Conservation (phyloP, 129 eudicot genomes). For the Centrapalus pauciflorus region DNA sequence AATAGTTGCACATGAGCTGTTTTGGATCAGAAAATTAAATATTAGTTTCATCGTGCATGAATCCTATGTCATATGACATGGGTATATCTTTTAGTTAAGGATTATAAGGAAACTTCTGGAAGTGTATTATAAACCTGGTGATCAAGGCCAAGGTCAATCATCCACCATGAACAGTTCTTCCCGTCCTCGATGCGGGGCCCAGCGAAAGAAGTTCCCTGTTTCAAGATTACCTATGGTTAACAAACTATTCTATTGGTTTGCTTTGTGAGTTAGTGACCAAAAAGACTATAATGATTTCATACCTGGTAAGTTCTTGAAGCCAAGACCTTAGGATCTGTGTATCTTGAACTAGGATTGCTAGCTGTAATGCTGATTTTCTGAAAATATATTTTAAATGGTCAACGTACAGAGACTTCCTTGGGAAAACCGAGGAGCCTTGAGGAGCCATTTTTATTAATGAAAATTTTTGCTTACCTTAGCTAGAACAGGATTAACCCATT, state of each 20-base stretch:
- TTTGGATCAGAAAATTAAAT: constrained; percentile 12
- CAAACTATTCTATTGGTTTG: neutral
- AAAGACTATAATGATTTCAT: neutral
- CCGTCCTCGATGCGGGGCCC: constrained; percentile 90
- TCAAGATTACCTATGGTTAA: constrained; percentile 9
- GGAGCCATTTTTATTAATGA: neutral
- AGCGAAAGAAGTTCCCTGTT: constrained; percentile 85
- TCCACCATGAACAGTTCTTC: constrained; percentile 84
- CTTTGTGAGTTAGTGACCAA: neutral
- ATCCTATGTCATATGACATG: neutral
- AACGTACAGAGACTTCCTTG: too few species aligned
- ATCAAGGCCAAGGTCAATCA: constrained; percentile 78
- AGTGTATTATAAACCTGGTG: constrained; percentile 63
- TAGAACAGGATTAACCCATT: constrained; percentile 87
- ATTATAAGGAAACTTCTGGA: neutral
- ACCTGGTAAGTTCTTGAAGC: constrained; percentile 97
- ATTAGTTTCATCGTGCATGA: neutral
- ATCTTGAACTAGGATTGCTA: constrained; percentile 84
- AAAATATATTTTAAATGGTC: too few species aligned
- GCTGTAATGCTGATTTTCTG: constrained; percentile 74
- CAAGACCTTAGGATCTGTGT: constrained; percentile 90
- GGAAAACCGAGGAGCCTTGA: too few species aligned
- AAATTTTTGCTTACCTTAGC: constrained; percentile 49
- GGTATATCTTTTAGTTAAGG: neutral
- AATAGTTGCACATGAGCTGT: constrained; percentile 97